Evolutionary conservation across 352 stramenopile genomes (phyloP), one percentile per base, ranked within the genome.

Genomic region (Pythium plurisporium): DNA sequence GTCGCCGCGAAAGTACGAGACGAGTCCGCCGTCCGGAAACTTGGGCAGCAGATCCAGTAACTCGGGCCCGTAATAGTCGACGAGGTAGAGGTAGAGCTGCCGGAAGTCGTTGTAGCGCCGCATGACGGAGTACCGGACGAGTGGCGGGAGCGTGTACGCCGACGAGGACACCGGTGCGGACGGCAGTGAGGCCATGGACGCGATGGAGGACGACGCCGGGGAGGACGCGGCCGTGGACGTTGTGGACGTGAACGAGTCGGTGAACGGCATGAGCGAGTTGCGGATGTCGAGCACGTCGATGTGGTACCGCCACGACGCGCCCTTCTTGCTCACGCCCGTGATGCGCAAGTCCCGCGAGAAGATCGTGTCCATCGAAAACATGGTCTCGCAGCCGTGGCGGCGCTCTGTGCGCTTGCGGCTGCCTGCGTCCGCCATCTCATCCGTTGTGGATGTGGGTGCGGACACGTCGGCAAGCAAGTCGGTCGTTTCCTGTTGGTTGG

Each of bases 61-160:
- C 6, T 73, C 66, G 15, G 61, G 50, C 29, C 73, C 67, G 27
- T 73, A 78, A 4, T 65, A 76, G 41, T 86, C 73, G 12, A 84
- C 59, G 30, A 91, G 57, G 53, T 81, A 80, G 25, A 74, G 63
- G 55, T 86, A 79, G 9, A 91, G 61, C 37, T 75, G 73, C 7
- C 79, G 81, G 55, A 91, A 91, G 60, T 91, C 81, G 46, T 79
- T 91, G 72, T 89, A 91, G 12, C 81, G 67, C 15, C 81, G 70
- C 73, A 87, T 86, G 60, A 89, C 81, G 9, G 81, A 88, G 69
- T 91, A 91, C 17, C 81, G 76, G 55, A 91, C 81, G 67, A 89
- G 69, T 12, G 79, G 81, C 41, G 78, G 81, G 45, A 89, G 51
- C 12, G 78, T 70, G 11, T 64, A 79, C 46, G 55, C 45, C 26